phyloP scores from a whole-genome alignment of 2,329 filamentous ascomycete genomes.

The Venturia nashicola region DNA sequence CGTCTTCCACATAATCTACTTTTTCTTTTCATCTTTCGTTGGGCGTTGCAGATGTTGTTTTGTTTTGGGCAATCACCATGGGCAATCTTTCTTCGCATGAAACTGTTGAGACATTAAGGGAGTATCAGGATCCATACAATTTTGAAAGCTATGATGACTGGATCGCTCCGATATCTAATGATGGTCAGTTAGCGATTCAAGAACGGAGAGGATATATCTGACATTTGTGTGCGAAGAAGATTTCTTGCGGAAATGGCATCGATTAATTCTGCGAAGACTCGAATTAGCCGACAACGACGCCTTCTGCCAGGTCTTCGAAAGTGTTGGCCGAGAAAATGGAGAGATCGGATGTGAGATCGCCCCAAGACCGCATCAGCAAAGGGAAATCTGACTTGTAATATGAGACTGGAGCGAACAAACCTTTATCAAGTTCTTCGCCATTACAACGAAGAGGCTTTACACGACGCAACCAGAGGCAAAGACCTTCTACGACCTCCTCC shows the following conservation, averaged over 20 bases:
- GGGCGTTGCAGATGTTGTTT: neutral
- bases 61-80: neutral
- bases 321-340: neutral
- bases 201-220: neutral
- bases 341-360: neutral
- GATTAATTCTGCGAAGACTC: neutral
- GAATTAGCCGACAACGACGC: neutral
- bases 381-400: neutral
- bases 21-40: neutral
- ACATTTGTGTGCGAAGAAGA: neutral
- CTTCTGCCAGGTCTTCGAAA: neutral
- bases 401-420: neutral
- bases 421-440: neutral
- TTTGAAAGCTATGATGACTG: slow-evolving; percentile 2
- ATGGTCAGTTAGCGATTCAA: neutral
- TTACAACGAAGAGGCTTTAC: neutral
- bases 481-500: neutral
- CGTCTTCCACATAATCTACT: neutral
- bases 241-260: neutral
- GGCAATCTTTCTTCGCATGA: slow-evolving; percentile 1
- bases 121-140: neutral
- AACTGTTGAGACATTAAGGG: neutral
- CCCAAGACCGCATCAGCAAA: neutral
- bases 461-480: neutral
- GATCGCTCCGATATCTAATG: neutral